Evolutionary conservation across 257 asterid species (phyloP), one percentile per base, ranked within the genome.

Genomic region (Fraxinus excelsior): DNA sequence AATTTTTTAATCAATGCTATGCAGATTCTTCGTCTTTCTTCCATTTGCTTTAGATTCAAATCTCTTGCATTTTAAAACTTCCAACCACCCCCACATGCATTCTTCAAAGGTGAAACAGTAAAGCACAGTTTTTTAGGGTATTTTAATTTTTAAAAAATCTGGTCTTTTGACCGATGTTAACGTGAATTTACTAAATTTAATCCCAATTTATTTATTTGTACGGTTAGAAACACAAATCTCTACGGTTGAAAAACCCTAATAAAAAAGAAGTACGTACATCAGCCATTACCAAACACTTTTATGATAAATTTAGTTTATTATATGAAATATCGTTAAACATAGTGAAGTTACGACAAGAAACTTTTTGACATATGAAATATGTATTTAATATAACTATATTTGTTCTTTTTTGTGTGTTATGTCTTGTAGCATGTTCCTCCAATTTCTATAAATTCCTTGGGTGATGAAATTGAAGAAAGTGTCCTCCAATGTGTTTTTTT

Each of bases 71-170:
- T 78, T 77, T 74, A 72, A 80, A 44, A n/a, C 71, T 51, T 70
- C 44, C 84, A 78, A 80, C 82, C 40, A 80, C 86, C 71, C 78
- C 76, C 89, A 84, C 88, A 83, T 86, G 85, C 86, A 80, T 69
- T 21, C 83, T 80, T 51, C 79, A 77, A 79, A 81, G 73, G 51
- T 51, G 66, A 42, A 34, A 80, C 82, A 35, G 76, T 34, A 72
- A 60, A 78, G 69, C 70, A 74, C 72, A 82, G 83, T 74, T 73
- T 44, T 73, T 76, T n/a, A 23, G 70, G 78, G 74, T 81, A 67
- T 51, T 74, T 80, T 67, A 80, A 72, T 76, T 74, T 31, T 26
- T 23, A 67, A 31, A 38, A 71, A 49, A 26, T 28, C 1, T 79
- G 74, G 60, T 76, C 67, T 60, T 80, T 86, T 86, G 88, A 81